Evolutionary conservation across 2,329 filamentous ascomycete species (phyloP), one percentile per base, ranked within the genome.

Genomic region (Penicillium psychrosexuale): DNA sequence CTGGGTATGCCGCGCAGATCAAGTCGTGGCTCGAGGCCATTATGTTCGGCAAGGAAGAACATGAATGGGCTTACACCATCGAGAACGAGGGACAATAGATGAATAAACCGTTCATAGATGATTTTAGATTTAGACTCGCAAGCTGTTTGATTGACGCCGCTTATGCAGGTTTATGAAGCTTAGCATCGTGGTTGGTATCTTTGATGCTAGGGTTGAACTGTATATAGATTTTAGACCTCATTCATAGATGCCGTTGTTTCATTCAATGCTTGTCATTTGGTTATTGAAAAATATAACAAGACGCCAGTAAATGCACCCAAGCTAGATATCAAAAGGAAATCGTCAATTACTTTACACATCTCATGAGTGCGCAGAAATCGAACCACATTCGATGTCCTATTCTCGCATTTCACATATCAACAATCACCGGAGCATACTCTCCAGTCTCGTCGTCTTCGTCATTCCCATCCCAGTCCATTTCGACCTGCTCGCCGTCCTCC

Each of bases 1-100:
- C 69, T n/a, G 69, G 66, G 44, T 72, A 72, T 49, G 63, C 68
- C 7, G 56, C 66, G 13, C 69, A 65, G 71, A 75, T 91, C 70
- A 91, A 89, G 80, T 74, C 74, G 36, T 87, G 82, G 82, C 76
- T 91, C 60, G 78, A 80, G 60, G 84, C 87, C 61, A 89, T 91
- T 74, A 90, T 90, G 85, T 91, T 87, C 70, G 88, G 88, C 57
- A 81, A 81, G 55, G 83, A 81, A 66, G 68, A 85, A 55, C 87
- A 91, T 69, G 76, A 82, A 45, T 91, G 88, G 87, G 85, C 82
- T 34, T 81, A 89, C 52, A 80, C 88, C 34, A 79, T 91, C 34
- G 77, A 83, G 49, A 85, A 89, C 72, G 81, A 85, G 64, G 70
- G 59, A 63, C 65, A 68, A 51, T 68, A 69, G 48, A 57, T 17